Evolutionary conservation across 2,329 filamentous ascomycete species (phyloP).

Genomic region (Claviceps paspali): DNA sequence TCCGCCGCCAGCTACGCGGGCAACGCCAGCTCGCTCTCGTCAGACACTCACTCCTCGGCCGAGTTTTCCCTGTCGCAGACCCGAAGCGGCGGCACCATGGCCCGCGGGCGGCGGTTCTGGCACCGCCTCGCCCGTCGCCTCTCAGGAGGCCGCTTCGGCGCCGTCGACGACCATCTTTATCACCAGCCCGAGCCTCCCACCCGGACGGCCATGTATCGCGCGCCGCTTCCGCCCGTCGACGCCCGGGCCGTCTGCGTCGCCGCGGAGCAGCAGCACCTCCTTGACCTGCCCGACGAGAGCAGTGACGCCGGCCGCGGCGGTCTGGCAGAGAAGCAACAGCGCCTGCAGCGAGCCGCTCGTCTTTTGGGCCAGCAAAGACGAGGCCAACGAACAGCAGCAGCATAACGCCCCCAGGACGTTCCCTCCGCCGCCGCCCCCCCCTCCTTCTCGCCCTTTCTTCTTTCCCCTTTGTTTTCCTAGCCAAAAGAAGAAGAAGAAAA

Average conservation of each 20-base stretch:
- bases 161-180: constrained; percentile 5
- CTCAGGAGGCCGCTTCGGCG: constrained; percentile 6
- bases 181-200: constrained; percentile 6
- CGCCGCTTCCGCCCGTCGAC: constrained; percentile 4
- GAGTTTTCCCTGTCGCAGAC: not conserved
- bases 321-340: constrained; percentile 21
- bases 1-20: constrained; percentile 13
- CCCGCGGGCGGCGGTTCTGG: constrained; percentile 11
- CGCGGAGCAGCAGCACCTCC: constrained; percentile 8
- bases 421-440: too few species aligned
- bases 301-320: constrained; percentile 12
- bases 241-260: constrained; percentile 8
- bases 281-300: constrained; percentile 11
- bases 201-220: constrained; percentile 24
- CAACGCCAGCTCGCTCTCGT: constrained; percentile 2
- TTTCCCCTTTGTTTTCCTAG: too few species aligned
- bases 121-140: constrained; percentile 11
- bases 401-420: too few species aligned
- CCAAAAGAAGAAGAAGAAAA: too few species aligned
- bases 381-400: too few species aligned
- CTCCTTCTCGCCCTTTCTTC: too few species aligned
- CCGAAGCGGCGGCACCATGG: not conserved
- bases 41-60: constrained; percentile 8
- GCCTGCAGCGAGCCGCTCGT: constrained; percentile 24
- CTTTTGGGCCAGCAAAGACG: constrained; percentile 21